These are phyloP conservation scores for Dichomitus squalens DNA, from an alignment of 1,284 basidiomycete species.

Conservation along the genomic window DNA sequence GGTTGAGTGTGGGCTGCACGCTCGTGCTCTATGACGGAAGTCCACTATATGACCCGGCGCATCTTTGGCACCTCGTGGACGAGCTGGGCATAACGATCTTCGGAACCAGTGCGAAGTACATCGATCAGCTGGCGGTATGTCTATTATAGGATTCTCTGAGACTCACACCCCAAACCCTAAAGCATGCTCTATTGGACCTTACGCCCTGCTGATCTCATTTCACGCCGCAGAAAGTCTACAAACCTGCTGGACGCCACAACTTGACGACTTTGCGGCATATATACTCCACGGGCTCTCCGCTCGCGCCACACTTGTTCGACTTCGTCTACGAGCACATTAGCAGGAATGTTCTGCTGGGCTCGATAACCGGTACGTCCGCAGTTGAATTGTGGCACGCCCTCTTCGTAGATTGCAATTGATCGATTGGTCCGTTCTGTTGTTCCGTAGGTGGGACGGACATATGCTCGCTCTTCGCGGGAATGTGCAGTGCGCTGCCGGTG, in stretches of 20 bases:
- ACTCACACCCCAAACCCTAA: constrained; percentile 3
- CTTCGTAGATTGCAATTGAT: neutral
- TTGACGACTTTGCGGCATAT: constrained; percentile 71
- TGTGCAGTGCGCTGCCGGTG: constrained; percentile 79
- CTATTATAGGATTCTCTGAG: constrained; percentile 22
- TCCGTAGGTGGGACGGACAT: constrained; percentile 79
- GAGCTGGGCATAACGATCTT: constrained; percentile 79
- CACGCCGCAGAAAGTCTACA: constrained; percentile 58
- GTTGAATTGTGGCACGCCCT: neutral
- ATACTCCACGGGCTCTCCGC: constrained; percentile 84
- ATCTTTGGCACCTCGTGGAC: constrained; percentile 77
- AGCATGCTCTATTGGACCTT: neutral
- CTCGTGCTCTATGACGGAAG: constrained; percentile 86
- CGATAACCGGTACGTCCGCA: constrained; percentile 67
- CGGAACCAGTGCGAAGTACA: constrained; percentile 83
- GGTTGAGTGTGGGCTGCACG: constrained; percentile 70
- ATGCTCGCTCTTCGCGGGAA: constrained; percentile 85
- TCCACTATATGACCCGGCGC: constrained; percentile 71
- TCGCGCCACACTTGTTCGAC: constrained; percentile 76
- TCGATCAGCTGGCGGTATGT: constrained; percentile 72
- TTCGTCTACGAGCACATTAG: constrained; percentile 78
- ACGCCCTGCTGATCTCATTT: constrained; percentile 4
- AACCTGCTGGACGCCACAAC: constrained; percentile 65
- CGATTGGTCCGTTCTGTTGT: neutral
- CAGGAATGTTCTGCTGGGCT: constrained; percentile 70